Base-by-base conservation (phyloP, 305 asterid species). In the Plantago coronopus region DNA sequence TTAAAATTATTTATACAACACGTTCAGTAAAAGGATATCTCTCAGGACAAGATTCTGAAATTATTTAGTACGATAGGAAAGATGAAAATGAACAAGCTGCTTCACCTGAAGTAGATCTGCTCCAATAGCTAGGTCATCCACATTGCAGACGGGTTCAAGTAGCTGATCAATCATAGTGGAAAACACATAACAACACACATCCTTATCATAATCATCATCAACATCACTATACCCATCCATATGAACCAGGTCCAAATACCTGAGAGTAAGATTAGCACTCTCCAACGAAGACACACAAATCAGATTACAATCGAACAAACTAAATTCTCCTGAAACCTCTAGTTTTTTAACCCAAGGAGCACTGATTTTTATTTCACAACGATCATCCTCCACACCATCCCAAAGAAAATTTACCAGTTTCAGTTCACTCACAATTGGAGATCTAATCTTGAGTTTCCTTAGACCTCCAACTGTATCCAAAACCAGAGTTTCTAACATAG, bases 391-490 rank as follows among this genome's bases (percentile, higher is more conserved):
- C 31, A 27, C 8, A 14, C 9, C 3, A 47, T 7, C 18, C 29
- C 2, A 49, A 2, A 20, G 15, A 2, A 19, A 49, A 23, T 53
- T 53, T 53, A 53, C 14, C 18, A 53, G 3, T 53, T 22, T 25
- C 58, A 53, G 58, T 16, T 53, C 40, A 7, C 16, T 21, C 27
- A 53, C 16, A 53, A 29, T 53, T 53, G 19, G 40, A 15, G 40
- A 53, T 1, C 5, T 2, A 25, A 53, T 16, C 3, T 53, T 12
- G 8, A 53, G 29, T 7, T 5, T 14, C 16, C 7, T 0, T n/a
- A 53, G 34, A 53, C 58, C 58, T 25, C 58, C 31, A 25, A 53
- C 18, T 5, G 14, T 27, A 23, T 53, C 58, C 38, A 53, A 53
- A 7, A 25, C 27, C 58, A 53, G 8, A 16, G 58, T 53, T 25